These are phyloP conservation scores for Arabidopsis arenosa DNA, from an alignment of 345 rosid species.

Conservation along the genomic window DNA sequence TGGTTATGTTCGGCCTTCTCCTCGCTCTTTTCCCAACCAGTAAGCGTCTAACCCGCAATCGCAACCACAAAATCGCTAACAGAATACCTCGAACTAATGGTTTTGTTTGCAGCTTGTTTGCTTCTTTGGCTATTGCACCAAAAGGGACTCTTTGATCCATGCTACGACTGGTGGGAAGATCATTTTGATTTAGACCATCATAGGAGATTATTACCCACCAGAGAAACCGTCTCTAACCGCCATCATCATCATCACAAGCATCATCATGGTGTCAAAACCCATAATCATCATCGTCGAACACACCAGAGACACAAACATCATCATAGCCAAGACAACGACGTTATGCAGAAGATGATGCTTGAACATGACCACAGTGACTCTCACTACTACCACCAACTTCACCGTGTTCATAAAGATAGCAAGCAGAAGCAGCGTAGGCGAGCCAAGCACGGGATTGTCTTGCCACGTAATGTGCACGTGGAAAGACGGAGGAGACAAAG, in stretches of 20 bases:
- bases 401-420: constrained; percentile 58
- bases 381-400: constrained; percentile 60
- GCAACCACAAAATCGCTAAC: not conserved
- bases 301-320: constrained; percentile 53
- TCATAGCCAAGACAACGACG: constrained; percentile 46
- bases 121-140: constrained; percentile 86
- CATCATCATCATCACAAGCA: constrained; percentile 42
- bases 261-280: constrained; percentile 31
- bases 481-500: constrained; percentile 28
- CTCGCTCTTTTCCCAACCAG: constrained; percentile 78
- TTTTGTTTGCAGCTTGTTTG: constrained; percentile 62
- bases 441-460: constrained; percentile 18
- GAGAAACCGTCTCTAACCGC: constrained; percentile 25
- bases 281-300: constrained; percentile 37
- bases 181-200: constrained; percentile 44
- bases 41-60: constrained; percentile 35
- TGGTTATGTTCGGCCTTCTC: constrained; percentile 75
- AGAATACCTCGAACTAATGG: not conserved
- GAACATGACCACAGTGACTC: constrained; percentile 48
- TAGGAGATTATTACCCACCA: constrained; percentile 11
- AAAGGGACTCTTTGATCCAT: constrained; percentile 82
- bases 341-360: constrained; percentile 53
- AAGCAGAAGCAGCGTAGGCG: constrained; percentile 51
- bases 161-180: constrained; percentile 89
- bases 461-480: constrained; percentile 41